Percentiles rank a stretch among this genome's conserved stretches.
Conservation (phyloP, 805 yeast genomes). For the Candida hungchunana region DNA sequence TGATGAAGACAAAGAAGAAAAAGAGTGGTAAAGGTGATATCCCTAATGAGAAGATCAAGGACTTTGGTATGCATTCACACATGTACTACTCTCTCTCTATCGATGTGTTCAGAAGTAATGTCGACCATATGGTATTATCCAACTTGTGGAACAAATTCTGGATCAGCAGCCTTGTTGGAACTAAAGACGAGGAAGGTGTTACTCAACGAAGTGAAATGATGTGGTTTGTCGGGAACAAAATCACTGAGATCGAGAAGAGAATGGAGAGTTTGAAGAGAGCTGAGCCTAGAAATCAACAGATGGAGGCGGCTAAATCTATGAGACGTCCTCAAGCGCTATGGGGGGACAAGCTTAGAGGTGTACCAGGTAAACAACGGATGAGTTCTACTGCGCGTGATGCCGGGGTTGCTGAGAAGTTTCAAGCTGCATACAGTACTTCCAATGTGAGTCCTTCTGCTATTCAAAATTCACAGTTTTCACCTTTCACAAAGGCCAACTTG, state of each 20-base stretch:
- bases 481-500: conserved; percentile 22
- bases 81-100: conserved; percentile 65
- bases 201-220: conserved; percentile 10
- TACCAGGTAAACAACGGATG: not conserved
- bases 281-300: conserved; percentile 3
- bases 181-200: conserved; percentile 10
- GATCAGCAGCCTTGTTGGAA: conserved; percentile 34
- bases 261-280: conserved; percentile 12
- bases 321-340: not conserved
- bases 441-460: conserved; percentile 3
- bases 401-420: conserved; percentile 3
- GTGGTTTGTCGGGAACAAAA: conserved; percentile 8
- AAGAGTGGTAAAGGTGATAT: conserved; percentile 18
- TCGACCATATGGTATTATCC: conserved; percentile 45
- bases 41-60: conserved; percentile 53
- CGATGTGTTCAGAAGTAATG: conserved; percentile 48
- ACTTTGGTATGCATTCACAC: conserved; percentile 68
- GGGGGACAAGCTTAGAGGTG: not conserved
- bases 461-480: conserved; percentile 19
- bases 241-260: conserved; percentile 15
- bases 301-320: not conserved
- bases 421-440: conserved; percentile 1
- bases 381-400: not conserved
- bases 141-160: conserved; percentile 43
- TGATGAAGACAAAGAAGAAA: conserved; percentile 6